phyloP scores from a whole-genome alignment of 2,329 filamentous ascomycete species.

The Clarireedia monteithiana region DNA sequence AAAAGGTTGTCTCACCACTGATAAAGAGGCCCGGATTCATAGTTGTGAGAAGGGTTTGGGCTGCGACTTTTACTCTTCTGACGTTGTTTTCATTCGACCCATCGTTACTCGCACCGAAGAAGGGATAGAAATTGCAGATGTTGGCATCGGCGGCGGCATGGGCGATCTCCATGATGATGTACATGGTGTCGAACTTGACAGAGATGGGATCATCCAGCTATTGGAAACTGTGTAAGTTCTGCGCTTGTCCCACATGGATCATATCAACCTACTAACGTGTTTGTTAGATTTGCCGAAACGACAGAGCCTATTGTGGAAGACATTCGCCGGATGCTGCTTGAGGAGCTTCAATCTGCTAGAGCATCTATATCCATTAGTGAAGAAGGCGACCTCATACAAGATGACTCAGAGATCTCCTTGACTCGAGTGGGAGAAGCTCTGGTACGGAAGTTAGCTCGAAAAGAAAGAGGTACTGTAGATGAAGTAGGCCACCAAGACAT shows the following conservation, averaged over 20 bases:
- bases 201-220: not conserved
- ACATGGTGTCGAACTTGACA: not conserved
- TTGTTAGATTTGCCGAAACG: constrained; percentile 17
- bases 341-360: constrained; percentile 17
- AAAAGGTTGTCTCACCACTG: constrained; percentile 62
- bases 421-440: constrained; percentile 21
- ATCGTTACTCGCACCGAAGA: constrained; percentile 58
- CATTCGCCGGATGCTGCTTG: constrained; percentile 20
- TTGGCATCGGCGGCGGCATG: constrained; percentile 71
- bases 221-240: not conserved
- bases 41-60: constrained; percentile 72
- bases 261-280: not conserved
- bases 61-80: constrained; percentile 41
- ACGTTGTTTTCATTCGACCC: constrained; percentile 69
- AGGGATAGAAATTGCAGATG: constrained; percentile 60
- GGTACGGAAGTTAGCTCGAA: constrained; percentile 12
- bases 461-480: not conserved
- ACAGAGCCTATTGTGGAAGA: constrained; percentile 30
- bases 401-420: constrained; percentile 13
- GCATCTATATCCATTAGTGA: constrained; percentile 19
- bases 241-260: not conserved
- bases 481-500: not conserved
- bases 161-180: constrained; percentile 53
- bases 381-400: not conserved
- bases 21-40: constrained; percentile 61